Conservation (phyloP, 1,284 basidiomycete genomes). For the Ceratobasidium papillatum region DNA sequence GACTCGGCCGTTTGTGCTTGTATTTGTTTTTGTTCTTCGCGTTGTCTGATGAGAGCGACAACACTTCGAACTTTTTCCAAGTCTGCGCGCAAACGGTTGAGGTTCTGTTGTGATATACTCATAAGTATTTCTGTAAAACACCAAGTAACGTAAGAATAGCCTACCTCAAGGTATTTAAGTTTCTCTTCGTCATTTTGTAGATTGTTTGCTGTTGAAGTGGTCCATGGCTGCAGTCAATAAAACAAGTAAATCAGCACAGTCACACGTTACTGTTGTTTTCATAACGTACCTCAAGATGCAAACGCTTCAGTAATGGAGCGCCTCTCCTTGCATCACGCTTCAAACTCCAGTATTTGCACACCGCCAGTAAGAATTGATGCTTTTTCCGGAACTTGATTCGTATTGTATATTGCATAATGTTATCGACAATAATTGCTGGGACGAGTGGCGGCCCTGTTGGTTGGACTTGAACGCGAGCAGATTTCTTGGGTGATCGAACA, state of each 20-base stretch:
- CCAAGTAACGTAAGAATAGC: conserved; percentile 39
- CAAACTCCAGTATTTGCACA: conserved; percentile 96
- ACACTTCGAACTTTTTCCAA: conserved; percentile 79
- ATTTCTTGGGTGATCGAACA: conserved; percentile 62
- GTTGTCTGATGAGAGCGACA: conserved; percentile 76
- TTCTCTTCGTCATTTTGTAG: conserved; percentile 85
- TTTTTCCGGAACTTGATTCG: conserved; percentile 82
- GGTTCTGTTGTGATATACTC: conserved; percentile 59
- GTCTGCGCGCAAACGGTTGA: conserved; percentile 78
- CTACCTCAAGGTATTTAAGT: conserved; percentile 81
- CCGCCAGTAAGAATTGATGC: conserved; percentile 74
- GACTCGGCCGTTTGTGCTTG: conserved; percentile 77
- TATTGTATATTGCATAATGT: conserved; percentile 79
- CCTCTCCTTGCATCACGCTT: conserved; percentile 93
- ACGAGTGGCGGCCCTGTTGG: conserved; percentile 80
- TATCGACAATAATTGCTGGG: conserved; percentile 75
- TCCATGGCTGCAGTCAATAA: conserved; percentile 75
- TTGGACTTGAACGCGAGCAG: conserved; percentile 81
- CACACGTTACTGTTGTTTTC: not conserved
- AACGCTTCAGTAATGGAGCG: conserved; percentile 89
- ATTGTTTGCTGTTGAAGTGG: conserved; percentile 73
- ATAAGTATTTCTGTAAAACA: not conserved
- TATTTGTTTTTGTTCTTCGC: conserved; percentile 84
- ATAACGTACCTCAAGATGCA: conserved; percentile 80
- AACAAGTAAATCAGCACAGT: not conserved